phyloP scores from a whole-genome alignment of 257 asterid genomes.

The Sherardia arvensis region DNA sequence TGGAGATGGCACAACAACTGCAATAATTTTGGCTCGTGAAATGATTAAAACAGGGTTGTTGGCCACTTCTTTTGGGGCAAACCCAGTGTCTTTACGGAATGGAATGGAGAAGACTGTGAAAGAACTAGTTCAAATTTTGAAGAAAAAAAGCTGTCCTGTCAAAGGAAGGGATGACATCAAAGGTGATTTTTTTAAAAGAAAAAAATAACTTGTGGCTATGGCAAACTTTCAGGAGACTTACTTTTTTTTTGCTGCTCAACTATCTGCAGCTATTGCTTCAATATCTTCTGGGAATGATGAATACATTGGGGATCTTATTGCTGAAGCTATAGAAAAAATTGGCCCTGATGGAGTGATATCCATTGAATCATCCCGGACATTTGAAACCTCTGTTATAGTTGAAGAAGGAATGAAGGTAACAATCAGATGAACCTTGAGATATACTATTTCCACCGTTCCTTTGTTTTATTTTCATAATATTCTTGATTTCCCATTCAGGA shows the following conservation, averaged over 20 bases:
- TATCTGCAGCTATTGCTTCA: slow-evolving; percentile 80
- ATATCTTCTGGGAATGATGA: slow-evolving; percentile 95
- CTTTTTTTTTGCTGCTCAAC: neutral
- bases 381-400: slow-evolving; percentile 59
- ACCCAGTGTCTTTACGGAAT: slow-evolving; percentile 63
- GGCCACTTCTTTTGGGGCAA: slow-evolving; percentile 83
- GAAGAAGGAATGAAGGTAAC: slow-evolving; percentile 99
- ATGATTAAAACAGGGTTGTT: slow-evolving; percentile 67
- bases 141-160: slow-evolving; percentile 51
- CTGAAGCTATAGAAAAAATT: slow-evolving; percentile 80
- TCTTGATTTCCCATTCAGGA: slow-evolving; percentile 71
- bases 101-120: slow-evolving; percentile 80
- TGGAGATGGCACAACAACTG: slow-evolving; percentile 96
- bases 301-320: slow-evolving; percentile 59
- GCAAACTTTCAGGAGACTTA: neutral
- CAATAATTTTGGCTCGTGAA: slow-evolving; percentile 86
- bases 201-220: neutral
- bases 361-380: slow-evolving; percentile 73
- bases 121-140: slow-evolving; percentile 47
- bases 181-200: slow-evolving; percentile 29
- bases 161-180: slow-evolving; percentile 60
- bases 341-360: slow-evolving; percentile 86
- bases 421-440: neutral
- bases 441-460: slow-evolving; percentile 1
- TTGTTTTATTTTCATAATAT: slow-evolving; percentile 32